These are phyloP conservation scores for Patellifolia procumbens DNA, from an alignment of 179 eudicot genomes.

Conservation along the genomic window DNA sequence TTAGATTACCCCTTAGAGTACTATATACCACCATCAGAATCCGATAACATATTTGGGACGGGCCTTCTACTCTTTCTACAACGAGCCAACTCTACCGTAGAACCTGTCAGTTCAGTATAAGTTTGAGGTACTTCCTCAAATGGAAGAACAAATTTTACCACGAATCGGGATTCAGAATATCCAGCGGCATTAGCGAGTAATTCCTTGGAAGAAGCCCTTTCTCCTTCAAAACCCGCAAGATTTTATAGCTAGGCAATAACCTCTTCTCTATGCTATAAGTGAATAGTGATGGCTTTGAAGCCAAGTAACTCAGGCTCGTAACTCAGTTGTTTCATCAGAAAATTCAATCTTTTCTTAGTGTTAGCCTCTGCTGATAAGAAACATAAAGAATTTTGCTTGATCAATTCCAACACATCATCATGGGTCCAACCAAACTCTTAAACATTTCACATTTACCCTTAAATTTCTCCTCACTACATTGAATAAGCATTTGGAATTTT, in stretches of 20 bases:
- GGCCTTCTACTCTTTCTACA: neutral
- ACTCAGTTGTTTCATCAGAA: neutral
- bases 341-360: neutral
- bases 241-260: slow-evolving; percentile 1
- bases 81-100: neutral
- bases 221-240: slow-evolving; percentile 8
- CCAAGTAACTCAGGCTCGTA: neutral
- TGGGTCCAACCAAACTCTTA: slow-evolving; percentile 15
- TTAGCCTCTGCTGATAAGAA: neutral
- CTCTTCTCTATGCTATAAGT: slow-evolving; percentile 16
- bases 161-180: slow-evolving; percentile 6
- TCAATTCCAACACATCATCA: neutral
- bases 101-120: neutral
- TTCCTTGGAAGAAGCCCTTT: neutral
- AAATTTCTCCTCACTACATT: neutral
- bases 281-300: neutral
- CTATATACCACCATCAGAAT: neutral
- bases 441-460: neutral
- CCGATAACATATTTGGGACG: neutral
- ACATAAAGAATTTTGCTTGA: neutral
- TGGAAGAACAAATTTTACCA: slow-evolving; percentile 19
- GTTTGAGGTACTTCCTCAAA: slow-evolving; percentile 16
- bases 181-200: neutral
- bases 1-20: neutral
- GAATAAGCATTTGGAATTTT: neutral